Percentiles rank a stretch among this genome's conserved stretches.
Conservation (phyloP, 2,329 filamentous ascomycete genomes). For the Laburnicola sp. region DNA sequence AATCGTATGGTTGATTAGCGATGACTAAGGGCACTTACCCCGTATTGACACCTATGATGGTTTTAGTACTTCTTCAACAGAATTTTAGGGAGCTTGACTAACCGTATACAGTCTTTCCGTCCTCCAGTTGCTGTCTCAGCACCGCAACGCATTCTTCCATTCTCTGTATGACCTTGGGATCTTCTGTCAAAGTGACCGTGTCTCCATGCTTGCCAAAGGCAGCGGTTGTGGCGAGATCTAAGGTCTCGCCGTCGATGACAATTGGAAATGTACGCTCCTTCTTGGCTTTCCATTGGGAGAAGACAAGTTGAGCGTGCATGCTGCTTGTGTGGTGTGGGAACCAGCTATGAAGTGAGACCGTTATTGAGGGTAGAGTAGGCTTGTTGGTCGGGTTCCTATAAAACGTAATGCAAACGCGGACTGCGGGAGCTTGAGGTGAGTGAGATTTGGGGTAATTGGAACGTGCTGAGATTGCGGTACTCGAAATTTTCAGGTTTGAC, state of each 20-base stretch:
- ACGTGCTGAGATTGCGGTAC: too few relatives aligned
- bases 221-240: slow-evolving; percentile 15
- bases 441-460: too few relatives aligned
- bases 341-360: too few relatives aligned
- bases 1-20: too few relatives aligned
- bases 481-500: too few relatives aligned
- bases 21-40: background rate
- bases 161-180: slow-evolving; percentile 2
- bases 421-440: too few relatives aligned
- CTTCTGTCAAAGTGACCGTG: slow-evolving; percentile 4
- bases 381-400: too few relatives aligned
- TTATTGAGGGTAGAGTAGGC: too few relatives aligned
- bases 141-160: slow-evolving; percentile 20
- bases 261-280: slow-evolving; percentile 1
- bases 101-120: slow-evolving; percentile 23
- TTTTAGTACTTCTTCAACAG: background rate
- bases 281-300: slow-evolving; percentile 4
- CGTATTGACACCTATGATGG: slow-evolving; percentile 9
- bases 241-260: slow-evolving; percentile 18
- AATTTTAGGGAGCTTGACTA: background rate
- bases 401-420: too few relatives aligned
- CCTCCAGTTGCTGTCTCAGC: slow-evolving; percentile 12
- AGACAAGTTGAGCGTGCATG: background rate
- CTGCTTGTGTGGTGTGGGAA: background rate
- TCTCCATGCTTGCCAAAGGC: slow-evolving; percentile 12